Evolutionary conservation across 352 stramenopile genomes (phyloP).

Genomic region (Pilasporangium apinafurcum): DNA sequence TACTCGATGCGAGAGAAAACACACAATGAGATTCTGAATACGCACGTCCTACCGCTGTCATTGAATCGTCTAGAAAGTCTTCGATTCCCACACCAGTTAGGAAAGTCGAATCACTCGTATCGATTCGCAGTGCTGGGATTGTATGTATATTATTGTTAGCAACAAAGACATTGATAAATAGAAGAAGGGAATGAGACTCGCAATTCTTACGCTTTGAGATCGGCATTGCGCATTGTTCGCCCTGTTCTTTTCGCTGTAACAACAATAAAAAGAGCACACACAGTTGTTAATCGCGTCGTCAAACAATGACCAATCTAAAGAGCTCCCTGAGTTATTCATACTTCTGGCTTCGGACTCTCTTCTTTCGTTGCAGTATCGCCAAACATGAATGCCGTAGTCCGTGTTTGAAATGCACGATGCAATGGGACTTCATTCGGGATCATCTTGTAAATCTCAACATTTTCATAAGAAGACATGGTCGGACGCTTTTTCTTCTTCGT

Average conservation of each 20-base stretch:
- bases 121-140: too few species aligned
- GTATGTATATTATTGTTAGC: too few species aligned
- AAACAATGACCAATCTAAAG: too few species aligned
- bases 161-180: too few species aligned
- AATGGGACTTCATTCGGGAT: constrained; percentile 56
- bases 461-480: constrained; percentile 45
- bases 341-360: constrained; percentile 8
- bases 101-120: constrained; percentile 64
- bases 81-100: constrained; percentile 70
- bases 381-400: constrained; percentile 37
- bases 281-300: too few species aligned
- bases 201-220: constrained; percentile 8
- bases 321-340: too few species aligned
- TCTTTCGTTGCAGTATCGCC: constrained; percentile 14
- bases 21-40: background rate
- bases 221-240: too few species aligned
- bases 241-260: too few species aligned
- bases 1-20: too few species aligned
- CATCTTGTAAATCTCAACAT: constrained; percentile 81
- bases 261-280: too few species aligned
- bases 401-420: constrained; percentile 44
- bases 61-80: constrained; percentile 27
- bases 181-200: too few species aligned
- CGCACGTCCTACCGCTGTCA: constrained; percentile 19
- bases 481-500: constrained; percentile 56